These are phyloP conservation scores for Apiospora phragmitis DNA, from an alignment of 2,329 filamentous ascomycete genomes.

Conservation along the genomic window DNA sequence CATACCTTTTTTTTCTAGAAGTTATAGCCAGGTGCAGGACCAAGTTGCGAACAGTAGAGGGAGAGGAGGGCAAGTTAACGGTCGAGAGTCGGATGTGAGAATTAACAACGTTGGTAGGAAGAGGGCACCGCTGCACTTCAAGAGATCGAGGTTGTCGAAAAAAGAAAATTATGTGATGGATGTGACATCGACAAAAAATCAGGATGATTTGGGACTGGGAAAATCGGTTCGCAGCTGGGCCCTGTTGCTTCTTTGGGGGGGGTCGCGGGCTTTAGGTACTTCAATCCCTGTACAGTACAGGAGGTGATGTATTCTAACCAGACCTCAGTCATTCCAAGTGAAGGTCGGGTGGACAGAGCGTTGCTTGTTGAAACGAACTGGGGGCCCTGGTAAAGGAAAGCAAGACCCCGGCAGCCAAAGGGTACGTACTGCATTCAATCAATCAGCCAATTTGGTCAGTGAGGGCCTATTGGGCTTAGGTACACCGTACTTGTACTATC, in stretches of 20 bases:
- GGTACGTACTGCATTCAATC: not conserved
- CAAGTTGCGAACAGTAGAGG: constrained; percentile 8
- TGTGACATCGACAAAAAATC: constrained; percentile 17
- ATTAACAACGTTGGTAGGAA: constrained; percentile 3
- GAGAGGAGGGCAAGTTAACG: not conserved
- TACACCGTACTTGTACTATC: constrained; percentile 7
- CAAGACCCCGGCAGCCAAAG: not conserved
- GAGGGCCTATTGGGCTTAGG: not conserved
- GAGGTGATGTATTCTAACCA: constrained; percentile 8
- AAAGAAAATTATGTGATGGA: constrained; percentile 14
- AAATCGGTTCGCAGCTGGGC: constrained; percentile 9
- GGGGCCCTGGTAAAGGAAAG: constrained; percentile 8
- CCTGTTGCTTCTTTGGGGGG: constrained; percentile 4
- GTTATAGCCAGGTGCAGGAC: constrained; percentile 11
- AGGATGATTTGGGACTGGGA: constrained; percentile 8
- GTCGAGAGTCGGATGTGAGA: constrained; percentile 4
- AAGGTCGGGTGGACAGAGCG: constrained; percentile 11
- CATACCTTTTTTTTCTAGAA: constrained; percentile 13
- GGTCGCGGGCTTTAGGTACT: constrained; percentile 7
- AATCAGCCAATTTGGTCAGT: not conserved
- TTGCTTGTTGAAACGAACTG: constrained; percentile 13
- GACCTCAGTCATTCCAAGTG: constrained; percentile 5
- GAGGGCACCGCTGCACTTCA: not conserved
- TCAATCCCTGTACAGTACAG: constrained; percentile 10
- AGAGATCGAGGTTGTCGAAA: constrained; percentile 9